A percentile compares a stretch with the other conserved stretches of the same genome.
Conservation (phyloP, 2,329 filamentous ascomycete genomes). For the Botrytis fragariae region DNA sequence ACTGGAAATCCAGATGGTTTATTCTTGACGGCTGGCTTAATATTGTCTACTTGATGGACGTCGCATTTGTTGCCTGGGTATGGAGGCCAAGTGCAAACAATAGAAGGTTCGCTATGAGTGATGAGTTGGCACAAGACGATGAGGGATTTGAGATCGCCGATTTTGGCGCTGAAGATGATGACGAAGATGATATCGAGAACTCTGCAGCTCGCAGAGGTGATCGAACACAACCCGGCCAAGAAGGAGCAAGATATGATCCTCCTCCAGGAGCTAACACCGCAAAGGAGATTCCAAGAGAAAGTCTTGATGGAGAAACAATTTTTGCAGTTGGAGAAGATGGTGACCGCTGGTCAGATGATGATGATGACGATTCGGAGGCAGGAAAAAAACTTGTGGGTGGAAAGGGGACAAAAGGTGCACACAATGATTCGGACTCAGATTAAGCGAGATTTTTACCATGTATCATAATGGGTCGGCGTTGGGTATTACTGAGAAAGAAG, state of each 20-base stretch:
- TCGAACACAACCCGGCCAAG: constrained; percentile 42
- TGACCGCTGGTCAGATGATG: constrained; percentile 80
- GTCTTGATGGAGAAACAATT: constrained; percentile 86
- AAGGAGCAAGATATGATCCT: constrained; percentile 40
- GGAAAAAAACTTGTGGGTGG: constrained; percentile 45
- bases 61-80: constrained; percentile 88
- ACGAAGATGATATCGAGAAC: constrained; percentile 57
- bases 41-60: constrained; percentile 90
- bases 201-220: constrained; percentile 45
- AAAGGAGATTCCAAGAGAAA: constrained; percentile 50
- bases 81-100: constrained; percentile 98
- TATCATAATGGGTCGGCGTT: constrained; percentile 24
- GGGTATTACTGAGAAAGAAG: constrained; percentile 12
- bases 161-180: constrained; percentile 67
- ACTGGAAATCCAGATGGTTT: constrained; percentile 98
- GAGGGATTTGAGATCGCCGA: constrained; percentile 97
- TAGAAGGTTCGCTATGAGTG: constrained; percentile 95
- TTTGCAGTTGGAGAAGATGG: constrained; percentile 86
- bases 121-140: constrained; percentile 97
- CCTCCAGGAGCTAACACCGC: constrained; percentile 30
- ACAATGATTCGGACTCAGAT: constrained; percentile 14
- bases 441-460: constrained; percentile 15
- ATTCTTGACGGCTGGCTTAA: constrained; percentile 97
- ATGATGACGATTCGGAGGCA: constrained; percentile 58
- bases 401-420: constrained; percentile 16